Percentiles rank a stretch among this genome's conserved stretches.
phyloP scores from a whole-genome alignment of 2,329 filamentous ascomycete species.

The Purpureocillium lavendulum region DNA sequence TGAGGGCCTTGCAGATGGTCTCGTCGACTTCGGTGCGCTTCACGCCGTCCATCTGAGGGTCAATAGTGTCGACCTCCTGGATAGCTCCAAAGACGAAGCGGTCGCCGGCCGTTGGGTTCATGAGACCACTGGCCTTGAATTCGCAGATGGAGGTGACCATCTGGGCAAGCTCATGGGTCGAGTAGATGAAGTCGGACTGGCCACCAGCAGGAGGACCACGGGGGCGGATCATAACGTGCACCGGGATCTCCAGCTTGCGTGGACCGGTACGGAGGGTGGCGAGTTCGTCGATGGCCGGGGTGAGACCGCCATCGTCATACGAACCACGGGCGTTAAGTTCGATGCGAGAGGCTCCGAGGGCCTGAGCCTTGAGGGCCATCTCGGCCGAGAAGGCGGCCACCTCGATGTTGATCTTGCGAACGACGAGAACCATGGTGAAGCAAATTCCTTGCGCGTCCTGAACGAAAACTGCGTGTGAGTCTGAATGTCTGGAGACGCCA shows the following conservation, averaged over 20 bases:
- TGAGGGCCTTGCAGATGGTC: constrained; percentile 29
- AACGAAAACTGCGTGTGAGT: too few species aligned
- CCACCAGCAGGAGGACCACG: constrained; percentile 14
- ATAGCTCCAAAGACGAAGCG: constrained; percentile 50
- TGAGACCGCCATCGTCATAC: constrained; percentile 42
- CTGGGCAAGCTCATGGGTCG: constrained; percentile 27
- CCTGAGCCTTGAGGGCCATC: constrained; percentile 29
- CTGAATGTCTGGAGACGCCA: too few species aligned
- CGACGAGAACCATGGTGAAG: too few species aligned
- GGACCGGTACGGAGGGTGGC: constrained; percentile 13
- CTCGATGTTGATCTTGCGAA: constrained; percentile 30
- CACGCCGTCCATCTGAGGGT: constrained; percentile 1
- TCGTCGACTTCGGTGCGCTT: constrained; percentile 25
- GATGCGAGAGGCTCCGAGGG: constrained; percentile 37
- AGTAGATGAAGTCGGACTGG: constrained; percentile 40
- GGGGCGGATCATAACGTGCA: constrained; percentile 49
- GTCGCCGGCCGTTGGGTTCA: constrained; percentile 35
- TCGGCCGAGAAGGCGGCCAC: constrained; percentile 43
- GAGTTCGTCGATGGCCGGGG: constrained; percentile 35
- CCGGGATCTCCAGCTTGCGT: constrained; percentile 21
- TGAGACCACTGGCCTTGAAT: constrained; percentile 27
- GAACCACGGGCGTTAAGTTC: constrained; percentile 46
- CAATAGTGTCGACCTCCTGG: constrained; percentile 1
- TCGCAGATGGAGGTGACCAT: constrained; percentile 33
- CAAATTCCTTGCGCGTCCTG: too few species aligned